Conservation (phyloP, 495 filamentous ascomycete species). For the Bombardia bombarda region DNA sequence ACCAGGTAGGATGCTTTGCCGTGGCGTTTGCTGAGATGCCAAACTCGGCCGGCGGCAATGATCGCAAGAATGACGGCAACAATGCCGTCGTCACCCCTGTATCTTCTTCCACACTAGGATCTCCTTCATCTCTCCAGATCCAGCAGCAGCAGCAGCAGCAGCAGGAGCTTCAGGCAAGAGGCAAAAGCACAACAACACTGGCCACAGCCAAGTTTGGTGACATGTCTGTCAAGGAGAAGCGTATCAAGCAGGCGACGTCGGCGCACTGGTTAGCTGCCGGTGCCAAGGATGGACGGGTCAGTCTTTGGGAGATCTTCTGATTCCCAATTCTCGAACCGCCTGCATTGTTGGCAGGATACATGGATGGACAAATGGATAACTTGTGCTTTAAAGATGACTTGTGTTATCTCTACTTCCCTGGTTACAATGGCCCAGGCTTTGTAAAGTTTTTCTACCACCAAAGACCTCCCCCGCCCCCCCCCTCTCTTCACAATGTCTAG, state of each 20-base stretch:
- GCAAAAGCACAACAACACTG: not conserved
- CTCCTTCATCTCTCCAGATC: no score
- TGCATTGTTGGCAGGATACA: no score
- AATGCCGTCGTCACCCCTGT: not conserved
- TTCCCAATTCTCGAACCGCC: not conserved
- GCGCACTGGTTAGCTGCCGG: slow-evolving; percentile 89
- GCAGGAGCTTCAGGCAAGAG: not conserved
- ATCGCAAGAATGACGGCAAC: not conserved
- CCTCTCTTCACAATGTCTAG: no score
- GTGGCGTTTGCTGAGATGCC: slow-evolving; percentile 60
- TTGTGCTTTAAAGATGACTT: no score
- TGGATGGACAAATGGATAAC: no score
- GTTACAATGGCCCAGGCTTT: no score
- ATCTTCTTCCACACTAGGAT: no score
- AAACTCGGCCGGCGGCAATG: not conserved
- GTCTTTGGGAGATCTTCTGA: slow-evolving; percentile 86
- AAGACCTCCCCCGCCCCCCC: no score
- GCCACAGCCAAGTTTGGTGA: slow-evolving; percentile 20
- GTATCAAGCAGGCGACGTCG: slow-evolving; percentile 54
- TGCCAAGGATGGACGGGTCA: slow-evolving; percentile 92
- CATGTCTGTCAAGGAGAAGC: slow-evolving; percentile 51
- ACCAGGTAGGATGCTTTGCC: slow-evolving; percentile 82
- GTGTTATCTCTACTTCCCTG: no score
- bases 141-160: no score
- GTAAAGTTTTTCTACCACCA: no score